phyloP scores from a whole-genome alignment of 345 rosid genomes.

The Lenwebbia sp. region DNA sequence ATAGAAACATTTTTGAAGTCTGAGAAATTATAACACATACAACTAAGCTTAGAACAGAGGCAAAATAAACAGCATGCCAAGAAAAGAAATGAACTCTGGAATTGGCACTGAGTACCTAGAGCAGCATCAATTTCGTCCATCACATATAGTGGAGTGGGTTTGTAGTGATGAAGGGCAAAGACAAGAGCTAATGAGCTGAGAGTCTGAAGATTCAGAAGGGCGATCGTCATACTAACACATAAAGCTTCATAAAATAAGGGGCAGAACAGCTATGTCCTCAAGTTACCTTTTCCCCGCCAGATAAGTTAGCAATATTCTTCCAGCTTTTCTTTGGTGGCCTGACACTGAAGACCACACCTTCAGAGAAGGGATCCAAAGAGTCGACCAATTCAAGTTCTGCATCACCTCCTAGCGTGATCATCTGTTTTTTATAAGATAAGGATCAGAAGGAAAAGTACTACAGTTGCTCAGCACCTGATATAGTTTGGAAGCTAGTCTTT shows the following conservation, averaged over 20 bases:
- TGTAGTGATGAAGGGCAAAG: conserved; percentile 98
- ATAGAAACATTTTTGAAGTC: conserved; percentile 98
- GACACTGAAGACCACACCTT: conserved; percentile 96
- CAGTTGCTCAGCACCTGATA: not conserved
- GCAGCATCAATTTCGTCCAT: conserved; percentile 99
- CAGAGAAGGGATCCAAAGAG: conserved; percentile 96
- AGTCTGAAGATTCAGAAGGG: conserved; percentile 40
- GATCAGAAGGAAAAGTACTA: not conserved
- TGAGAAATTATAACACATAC: conserved; percentile 9
- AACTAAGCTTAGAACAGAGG: not conserved
- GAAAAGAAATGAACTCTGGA: not conserved
- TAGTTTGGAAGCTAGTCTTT: not conserved
- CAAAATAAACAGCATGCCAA: not conserved
- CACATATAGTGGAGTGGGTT: conserved; percentile 96
- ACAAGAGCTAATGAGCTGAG: conserved; percentile 95
- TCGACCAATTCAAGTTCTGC: conserved; percentile 97
- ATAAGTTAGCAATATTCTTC: conserved; percentile 92
- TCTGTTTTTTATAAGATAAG: conserved; percentile 26
- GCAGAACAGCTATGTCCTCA: not conserved
- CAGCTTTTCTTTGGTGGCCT: conserved; percentile 99
- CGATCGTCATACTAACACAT: not conserved
- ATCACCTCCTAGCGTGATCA: conserved; percentile 98
- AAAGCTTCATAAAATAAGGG: not conserved
- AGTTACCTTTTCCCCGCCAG: conserved; percentile 94
- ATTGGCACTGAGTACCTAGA: conserved; percentile 31